Conservation (phyloP, 257 asterid species). For the Anisodus tanguticus region DNA sequence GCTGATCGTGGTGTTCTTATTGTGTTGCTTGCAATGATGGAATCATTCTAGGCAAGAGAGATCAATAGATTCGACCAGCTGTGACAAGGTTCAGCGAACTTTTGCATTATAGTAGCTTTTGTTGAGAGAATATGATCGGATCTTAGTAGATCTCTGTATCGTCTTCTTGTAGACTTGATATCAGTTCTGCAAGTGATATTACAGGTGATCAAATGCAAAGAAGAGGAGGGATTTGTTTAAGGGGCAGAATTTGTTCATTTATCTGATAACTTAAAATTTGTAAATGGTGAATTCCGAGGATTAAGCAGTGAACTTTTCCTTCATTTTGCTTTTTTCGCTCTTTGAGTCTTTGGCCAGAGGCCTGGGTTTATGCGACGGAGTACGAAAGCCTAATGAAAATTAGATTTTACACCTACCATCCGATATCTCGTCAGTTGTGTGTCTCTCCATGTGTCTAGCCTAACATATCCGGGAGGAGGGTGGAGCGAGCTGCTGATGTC, state of each 20-base stretch:
- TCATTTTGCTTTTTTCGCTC: neutral
- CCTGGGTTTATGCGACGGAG: neutral
- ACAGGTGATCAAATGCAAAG: slow-evolving; percentile 21
- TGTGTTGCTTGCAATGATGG: neutral
- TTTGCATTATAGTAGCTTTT: slow-evolving; percentile 3
- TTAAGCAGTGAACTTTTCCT: neutral
- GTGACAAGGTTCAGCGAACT: neutral
- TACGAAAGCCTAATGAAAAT: neutral
- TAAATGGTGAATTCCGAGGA: neutral
- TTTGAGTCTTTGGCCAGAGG: neutral
- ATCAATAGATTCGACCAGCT: neutral
- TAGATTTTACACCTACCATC: neutral
- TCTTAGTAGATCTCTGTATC: slow-evolving; percentile 6
- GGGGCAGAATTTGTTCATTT: neutral
- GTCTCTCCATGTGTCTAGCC: neutral
- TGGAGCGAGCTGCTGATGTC: neutral
- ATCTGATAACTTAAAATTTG: neutral
- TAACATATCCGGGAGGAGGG: neutral
- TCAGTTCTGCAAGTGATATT: slow-evolving; percentile 5
- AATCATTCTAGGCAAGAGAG: neutral
- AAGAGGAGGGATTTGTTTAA: neutral
- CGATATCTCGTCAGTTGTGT: neutral
- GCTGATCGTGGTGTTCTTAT: slow-evolving; percentile 41
- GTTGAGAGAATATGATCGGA: neutral
- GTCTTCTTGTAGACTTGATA: neutral